phyloP scores from a whole-genome alignment of 2,329 filamentous ascomycete species.

The Xylariaceae sp. region DNA sequence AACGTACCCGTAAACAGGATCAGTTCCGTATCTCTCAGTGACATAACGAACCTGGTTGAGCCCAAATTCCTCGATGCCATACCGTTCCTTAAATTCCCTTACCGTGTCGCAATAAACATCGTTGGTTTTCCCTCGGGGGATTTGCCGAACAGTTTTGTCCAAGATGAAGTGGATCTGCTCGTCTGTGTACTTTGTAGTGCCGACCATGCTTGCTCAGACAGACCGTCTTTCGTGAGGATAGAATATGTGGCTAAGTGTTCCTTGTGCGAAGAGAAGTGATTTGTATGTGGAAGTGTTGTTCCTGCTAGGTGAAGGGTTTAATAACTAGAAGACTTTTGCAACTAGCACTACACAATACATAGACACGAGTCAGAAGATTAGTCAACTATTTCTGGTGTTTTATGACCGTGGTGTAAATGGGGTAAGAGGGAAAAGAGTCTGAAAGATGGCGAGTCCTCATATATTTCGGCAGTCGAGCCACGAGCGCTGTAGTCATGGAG shows the following conservation, averaged over 20 bases:
- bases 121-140: slow-evolving; percentile 8
- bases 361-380: too few species aligned
- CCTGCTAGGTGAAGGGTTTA: too few species aligned
- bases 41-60: slow-evolving; percentile 48
- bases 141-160: slow-evolving; percentile 8
- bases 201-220: slow-evolving; percentile 2
- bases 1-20: slow-evolving; percentile 47
- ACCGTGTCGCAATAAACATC: neutral
- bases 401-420: too few species aligned
- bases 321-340: too few species aligned
- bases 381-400: too few species aligned
- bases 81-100: slow-evolving; percentile 11
- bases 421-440: too few species aligned
- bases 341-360: too few species aligned
- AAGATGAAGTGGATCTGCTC: slow-evolving; percentile 31
- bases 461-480: too few species aligned
- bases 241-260: neutral
- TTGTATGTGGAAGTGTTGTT: neutral
- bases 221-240: neutral
- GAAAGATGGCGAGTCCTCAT: too few species aligned
- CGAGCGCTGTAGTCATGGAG: too few species aligned
- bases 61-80: slow-evolving; percentile 2
- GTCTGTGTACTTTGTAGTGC: slow-evolving; percentile 28
- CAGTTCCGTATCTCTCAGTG: slow-evolving; percentile 49
- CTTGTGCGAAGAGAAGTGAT: neutral